Base-by-base conservation (phyloP, 176 grass and related monocot species). In the Musa acuminata region DNA sequence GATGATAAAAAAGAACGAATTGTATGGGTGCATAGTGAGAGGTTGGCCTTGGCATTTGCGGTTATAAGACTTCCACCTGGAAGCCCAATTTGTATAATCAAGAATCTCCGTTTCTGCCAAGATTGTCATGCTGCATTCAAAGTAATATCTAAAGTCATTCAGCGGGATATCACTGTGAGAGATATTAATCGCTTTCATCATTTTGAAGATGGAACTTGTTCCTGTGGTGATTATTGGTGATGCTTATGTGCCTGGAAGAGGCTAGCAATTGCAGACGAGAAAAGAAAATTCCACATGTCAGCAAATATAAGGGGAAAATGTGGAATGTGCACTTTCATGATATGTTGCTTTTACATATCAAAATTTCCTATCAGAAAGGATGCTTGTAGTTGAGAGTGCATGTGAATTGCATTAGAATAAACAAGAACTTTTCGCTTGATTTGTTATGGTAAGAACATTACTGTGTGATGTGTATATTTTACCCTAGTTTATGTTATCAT, bases 191-290 rank as follows among this genome's bases (percentile, higher is more conserved):
- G 78, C 8, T 72, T 72, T 80, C 78, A 80, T 80, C 69, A 72
- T 73, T 80, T 73, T 64, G 55, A 62, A 4, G 49, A 60, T 35
- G 78, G 78, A 51, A 79, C 24, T 71, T 79, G 77, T 54, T 72
- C 77, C 20, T 79, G 77, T 62, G 77, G 66, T 79, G 77, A 79
- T 79, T 72, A 79, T n/a, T 71, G 77, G 77, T 79, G 66, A 79
- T 60, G 48, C 20, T 26, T 53, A 29, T 60, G 4, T 75, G 17
- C 54, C 13, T 13, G 1, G 49, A 29, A 11, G 27, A 13, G 49
- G 8, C 21, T 49, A 21, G 27, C 55, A 67, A 9, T 35, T 67
- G n/a, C 64, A 29, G 24, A 35, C 7, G 21, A 67, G 64, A 67
- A 29, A 14, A 67, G 11, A 11, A 22, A 64, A 64, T 35, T 13